Base-by-base conservation (phyloP, 495 filamentous ascomycete genomes). In the Mycothermus thermophilus region DNA sequence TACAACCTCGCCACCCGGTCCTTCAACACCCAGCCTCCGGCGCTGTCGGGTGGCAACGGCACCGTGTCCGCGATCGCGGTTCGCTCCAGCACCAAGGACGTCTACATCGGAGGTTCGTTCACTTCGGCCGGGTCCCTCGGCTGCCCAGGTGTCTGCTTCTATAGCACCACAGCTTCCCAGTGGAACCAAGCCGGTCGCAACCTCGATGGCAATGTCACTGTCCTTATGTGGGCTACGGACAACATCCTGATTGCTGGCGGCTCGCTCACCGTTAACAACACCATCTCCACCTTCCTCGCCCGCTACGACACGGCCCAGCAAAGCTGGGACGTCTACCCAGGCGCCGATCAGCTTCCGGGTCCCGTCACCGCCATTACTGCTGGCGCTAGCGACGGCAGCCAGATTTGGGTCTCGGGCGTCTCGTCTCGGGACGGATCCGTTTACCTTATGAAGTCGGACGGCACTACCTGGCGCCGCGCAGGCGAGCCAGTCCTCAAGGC, bases 31-130 rank as follows among this genome's bases (percentile, higher is more conserved):
- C 88, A 93, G 46, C 79, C 85, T 5, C 76, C 81, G 7, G 59
- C 72, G 8, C 62, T 92, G n/a, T 60, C 55, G 7, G 87, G 83
- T 12, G 54, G 60, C 7, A 65, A 74, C 42, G 80, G 79, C 12
- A 65, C 72, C 10, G 82, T 94, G 31, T 79, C 85, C 41, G 63
- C 81, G 17, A 80, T 94, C 43, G 72, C 71, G 11, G 57, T 67
- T 5, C 74, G 75, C 24, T 77, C 80, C 4, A 66, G 63, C 37
- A 76, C 76, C 18, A 59, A 64, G 1, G 71, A 88, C 26, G 66
- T 99, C 21, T 99, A 83, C 52, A 75, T 96, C 20, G 90, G 77
- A 11, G 90, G 90, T 19, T 72, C 66, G 18, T 97, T 96, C 45
- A 62, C 71, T 2, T 65, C 67, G 8, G 92, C 86, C 19, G 92